A percentile compares a stretch with the other conserved stretches of the same genome.
phyloP scores from a whole-genome alignment of 345 rosid species.

The Salix brachista region DNA sequence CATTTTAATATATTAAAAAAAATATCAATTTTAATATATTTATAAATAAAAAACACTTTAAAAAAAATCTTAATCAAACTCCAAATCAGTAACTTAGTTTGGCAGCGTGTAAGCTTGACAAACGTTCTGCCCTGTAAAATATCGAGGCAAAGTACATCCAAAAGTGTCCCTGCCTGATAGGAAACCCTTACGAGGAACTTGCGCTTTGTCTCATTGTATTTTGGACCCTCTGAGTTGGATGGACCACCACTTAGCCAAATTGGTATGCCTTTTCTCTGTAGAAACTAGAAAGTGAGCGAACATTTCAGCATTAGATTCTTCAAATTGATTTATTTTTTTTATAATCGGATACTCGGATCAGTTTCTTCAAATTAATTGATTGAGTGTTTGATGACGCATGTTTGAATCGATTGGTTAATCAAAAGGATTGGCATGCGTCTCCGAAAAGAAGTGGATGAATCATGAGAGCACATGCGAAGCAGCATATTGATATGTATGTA shows the following conservation, averaged over 20 bases:
- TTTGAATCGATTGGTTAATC: neutral
- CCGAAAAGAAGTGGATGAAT: conserved; percentile 6
- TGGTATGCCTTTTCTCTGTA: neutral
- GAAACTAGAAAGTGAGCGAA: neutral
- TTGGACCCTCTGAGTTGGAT: neutral
- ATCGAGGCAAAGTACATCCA: neutral
- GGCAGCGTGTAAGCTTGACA: too few relatives aligned
- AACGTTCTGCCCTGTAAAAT: too few relatives aligned
- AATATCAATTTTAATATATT: too few relatives aligned
- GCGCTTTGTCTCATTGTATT: neutral
- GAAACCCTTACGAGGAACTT: neutral
- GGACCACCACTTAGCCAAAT: neutral
- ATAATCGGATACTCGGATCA: too few relatives aligned
- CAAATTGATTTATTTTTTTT: too few relatives aligned
- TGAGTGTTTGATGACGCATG: neutral
- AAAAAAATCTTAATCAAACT: too few relatives aligned
- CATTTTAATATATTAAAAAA: too few relatives aligned
- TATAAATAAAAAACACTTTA: too few relatives aligned
- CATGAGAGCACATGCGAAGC: conserved; percentile 15
- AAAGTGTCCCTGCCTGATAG: neutral
- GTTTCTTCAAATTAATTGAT: too few relatives aligned
- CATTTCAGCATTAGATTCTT: too few relatives aligned
- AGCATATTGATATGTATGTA: neutral
- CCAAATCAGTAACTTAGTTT: too few relatives aligned
- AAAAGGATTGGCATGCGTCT: neutral